Conservation (phyloP, 179 eudicot species). For the Beta corolliflora region DNA sequence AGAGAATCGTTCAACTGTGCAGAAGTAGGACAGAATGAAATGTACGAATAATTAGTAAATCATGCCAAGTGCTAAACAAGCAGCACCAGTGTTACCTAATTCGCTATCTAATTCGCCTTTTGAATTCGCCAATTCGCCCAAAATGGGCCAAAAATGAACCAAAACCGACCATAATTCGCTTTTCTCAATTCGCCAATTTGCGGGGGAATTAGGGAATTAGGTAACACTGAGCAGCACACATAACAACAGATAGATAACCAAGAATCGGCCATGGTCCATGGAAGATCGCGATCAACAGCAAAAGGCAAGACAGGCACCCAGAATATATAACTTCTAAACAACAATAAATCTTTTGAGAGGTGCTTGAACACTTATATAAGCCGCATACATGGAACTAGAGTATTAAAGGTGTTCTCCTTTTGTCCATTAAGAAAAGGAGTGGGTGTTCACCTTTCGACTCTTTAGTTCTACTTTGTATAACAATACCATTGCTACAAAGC, state of each 20-base stretch:
- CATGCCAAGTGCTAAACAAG: not conserved
- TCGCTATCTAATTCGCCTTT: too few relatives aligned
- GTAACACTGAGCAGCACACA: too few relatives aligned
- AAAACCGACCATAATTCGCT: too few relatives aligned
- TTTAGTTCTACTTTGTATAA: not conserved
- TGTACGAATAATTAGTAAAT: slow-evolving; percentile 8
- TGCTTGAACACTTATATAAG: not conserved
- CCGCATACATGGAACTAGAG: not conserved
- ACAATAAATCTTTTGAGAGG: not conserved
- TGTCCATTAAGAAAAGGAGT: too few relatives aligned
- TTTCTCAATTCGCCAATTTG: too few relatives aligned
- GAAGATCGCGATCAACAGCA: not conserved
- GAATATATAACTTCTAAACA: too few relatives aligned
- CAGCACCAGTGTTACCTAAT: too few relatives aligned
- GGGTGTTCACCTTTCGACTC: not conserved
- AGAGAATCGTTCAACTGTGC: slow-evolving; percentile 86
- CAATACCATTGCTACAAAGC: not conserved
- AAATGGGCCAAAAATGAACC: too few relatives aligned
- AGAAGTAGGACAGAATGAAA: slow-evolving; percentile 3
- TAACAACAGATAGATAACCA: not conserved
- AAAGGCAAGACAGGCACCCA: not conserved
- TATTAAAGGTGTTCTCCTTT: not conserved
- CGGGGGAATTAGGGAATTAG: too few relatives aligned
- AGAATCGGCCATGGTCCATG: not conserved
- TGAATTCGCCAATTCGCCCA: too few relatives aligned